A percentile compares a stretch with the other conserved stretches of the same genome.
Evolutionary conservation across 257 asterid genomes (phyloP).

Genomic region (Thymus mandschuricus): DNA sequence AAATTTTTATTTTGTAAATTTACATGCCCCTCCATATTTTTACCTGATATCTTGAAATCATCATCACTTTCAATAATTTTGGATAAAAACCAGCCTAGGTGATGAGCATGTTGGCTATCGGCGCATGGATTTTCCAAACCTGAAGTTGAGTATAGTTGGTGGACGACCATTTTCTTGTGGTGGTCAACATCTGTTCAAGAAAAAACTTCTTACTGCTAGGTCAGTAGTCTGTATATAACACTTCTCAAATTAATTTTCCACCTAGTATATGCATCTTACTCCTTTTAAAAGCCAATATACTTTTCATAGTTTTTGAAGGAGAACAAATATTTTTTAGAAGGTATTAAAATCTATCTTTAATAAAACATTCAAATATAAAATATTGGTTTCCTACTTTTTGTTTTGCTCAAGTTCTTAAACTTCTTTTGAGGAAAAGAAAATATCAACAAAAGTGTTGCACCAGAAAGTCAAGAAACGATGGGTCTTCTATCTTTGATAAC

Average conservation of each 20-base stretch:
- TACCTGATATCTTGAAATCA: conserved; percentile 15
- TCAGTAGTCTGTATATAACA: conserved; percentile 30
- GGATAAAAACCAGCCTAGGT: conserved; percentile 63
- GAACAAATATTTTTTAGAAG: neutral
- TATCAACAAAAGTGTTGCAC: neutral
- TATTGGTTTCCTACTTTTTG: neutral
- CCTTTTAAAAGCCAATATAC: conserved; percentile 12
- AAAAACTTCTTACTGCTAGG: conserved; percentile 79
- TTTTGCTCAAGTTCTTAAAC: neutral
- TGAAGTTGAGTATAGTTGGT: conserved; percentile 83
- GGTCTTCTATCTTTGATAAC: neutral
- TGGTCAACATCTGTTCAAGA: conserved; percentile 56
- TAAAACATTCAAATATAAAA: neutral
- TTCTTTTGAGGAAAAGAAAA: neutral
- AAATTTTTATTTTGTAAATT: conserved; percentile 10
- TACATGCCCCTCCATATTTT: neutral
- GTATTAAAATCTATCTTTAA: neutral
- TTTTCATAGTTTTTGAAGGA: neutral
- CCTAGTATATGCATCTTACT: conserved; percentile 4
- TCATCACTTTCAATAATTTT: conserved; percentile 18
- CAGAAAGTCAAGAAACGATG: neutral
- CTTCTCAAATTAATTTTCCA: conserved; percentile 1
- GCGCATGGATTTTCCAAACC: conserved; percentile 63
- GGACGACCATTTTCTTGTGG: conserved; percentile 98
- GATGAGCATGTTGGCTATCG: conserved; percentile 88